Evolutionary conservation across 208 protist genomes (phyloP), one percentile per base, ranked within the genome.

Genomic region (Leishmania tarentolae): DNA sequence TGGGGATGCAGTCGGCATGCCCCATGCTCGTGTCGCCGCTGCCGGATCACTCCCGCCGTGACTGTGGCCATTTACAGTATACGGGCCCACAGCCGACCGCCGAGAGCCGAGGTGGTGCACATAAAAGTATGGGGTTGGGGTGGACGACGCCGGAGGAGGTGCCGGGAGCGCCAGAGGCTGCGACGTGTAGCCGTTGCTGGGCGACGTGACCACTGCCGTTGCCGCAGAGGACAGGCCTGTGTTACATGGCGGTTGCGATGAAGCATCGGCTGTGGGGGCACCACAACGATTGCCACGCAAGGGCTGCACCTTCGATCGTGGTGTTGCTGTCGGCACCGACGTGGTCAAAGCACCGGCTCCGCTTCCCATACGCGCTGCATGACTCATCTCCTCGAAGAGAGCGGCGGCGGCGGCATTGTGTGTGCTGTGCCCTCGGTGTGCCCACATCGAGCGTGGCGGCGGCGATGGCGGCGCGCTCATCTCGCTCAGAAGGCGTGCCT

Each of bases 361-460:
- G 52, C 75, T 13, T 4, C 46, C 75, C 11, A 37, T 47, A 9
- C 75, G 52, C 28, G 75, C 75, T 9, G 76, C 76, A 35, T 79
- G 61, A 31, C 11, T 70, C 76, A 79, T 79, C 59, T 79, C 76
- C 5, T 70, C 61, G 35, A 79, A 79, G 31, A 79, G 63, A 5
- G 76, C 63, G 15, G 76, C 76, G 15, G 76, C 76, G 15, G 76
- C 63, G 76, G 76, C 42, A 8, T 59, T 47, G 9, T 75, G 46
- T 75, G 59, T 56, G 63, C 21, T 68, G 76, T 68, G 59, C n/a
- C 17, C 9, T 56, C 73, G 73, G 17, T 17, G 47, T 2, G n/a
- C 65, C 35, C 37, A 19, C 52, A 77, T 77, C 52, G 35, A 17
- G 21, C 66, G 73, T 24, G 52, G 37, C 73, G 52, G 37, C 73